A percentile compares a stretch with the other conserved stretches of the same genome.
Conservation (phyloP, 2,329 filamentous ascomycete genomes). For the Eutypa lata region DNA sequence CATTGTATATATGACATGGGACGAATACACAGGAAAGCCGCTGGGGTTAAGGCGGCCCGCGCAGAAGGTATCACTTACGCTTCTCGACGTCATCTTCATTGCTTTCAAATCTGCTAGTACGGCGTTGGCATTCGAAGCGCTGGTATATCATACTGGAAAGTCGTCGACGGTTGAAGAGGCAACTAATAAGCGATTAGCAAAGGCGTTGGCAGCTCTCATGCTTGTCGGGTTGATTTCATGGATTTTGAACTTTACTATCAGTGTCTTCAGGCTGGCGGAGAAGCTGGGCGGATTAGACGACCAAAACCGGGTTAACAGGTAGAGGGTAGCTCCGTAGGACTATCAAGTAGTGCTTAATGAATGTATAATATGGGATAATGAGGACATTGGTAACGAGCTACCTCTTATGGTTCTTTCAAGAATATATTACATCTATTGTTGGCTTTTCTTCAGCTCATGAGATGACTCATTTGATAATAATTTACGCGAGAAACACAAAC, state of each 20-base stretch:
- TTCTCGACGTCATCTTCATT: slow-evolving; percentile 93
- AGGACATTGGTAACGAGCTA: neutral
- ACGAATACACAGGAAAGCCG: slow-evolving; percentile 94
- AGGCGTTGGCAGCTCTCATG: slow-evolving; percentile 73
- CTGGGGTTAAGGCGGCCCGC: slow-evolving; percentile 79
- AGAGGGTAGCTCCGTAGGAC: neutral
- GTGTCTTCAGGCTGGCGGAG: slow-evolving; percentile 69
- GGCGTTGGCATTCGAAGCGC: slow-evolving; percentile 80
- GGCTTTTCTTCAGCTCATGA: no score
- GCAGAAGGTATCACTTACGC: slow-evolving; percentile 83
- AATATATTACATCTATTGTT: no score
- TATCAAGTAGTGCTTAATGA: slow-evolving; percentile 1
- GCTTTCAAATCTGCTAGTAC: slow-evolving; percentile 95
- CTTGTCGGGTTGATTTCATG: slow-evolving; percentile 83
- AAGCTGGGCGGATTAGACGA: slow-evolving; percentile 54
- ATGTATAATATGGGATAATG: slow-evolving; percentile 7
- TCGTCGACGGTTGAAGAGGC: slow-evolving; percentile 48
- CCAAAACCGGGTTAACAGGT: slow-evolving; percentile 28
- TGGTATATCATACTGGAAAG: slow-evolving; percentile 54
- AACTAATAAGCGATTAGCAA: slow-evolving; percentile 52
- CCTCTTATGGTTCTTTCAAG: no score
- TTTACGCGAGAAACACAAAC: no score
- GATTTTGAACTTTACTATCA: slow-evolving; percentile 86
- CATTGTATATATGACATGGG: slow-evolving; percentile 88
- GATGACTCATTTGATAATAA: no score